phyloP scores from a whole-genome alignment of 148 eudicot species.

The Hydrangea macrophylla region DNA sequence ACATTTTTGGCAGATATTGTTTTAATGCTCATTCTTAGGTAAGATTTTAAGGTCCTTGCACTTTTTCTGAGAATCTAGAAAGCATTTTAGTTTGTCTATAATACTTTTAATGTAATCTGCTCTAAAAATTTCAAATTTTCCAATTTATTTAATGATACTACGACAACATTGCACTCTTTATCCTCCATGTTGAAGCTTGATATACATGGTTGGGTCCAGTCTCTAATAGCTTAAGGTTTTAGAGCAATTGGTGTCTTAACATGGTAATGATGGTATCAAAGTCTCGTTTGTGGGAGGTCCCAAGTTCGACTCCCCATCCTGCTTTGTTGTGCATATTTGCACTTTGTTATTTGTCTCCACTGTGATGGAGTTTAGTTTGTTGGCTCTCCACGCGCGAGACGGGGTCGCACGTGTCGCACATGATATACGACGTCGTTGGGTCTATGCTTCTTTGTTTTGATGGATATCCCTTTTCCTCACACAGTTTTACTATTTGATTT shows the following conservation, averaged over 20 bases:
- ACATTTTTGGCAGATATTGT: neutral
- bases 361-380: no score
- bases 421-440: no score
- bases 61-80: neutral
- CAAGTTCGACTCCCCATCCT: no score
- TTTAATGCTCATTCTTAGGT: neutral
- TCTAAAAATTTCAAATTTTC: neutral
- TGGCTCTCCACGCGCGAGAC: no score
- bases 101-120: neutral
- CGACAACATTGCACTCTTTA: neutral
- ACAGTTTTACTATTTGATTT: neutral
- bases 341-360: no score
- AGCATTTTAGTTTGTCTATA: neutral
- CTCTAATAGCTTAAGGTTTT: no score
- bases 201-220: no score
- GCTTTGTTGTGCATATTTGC: no score
- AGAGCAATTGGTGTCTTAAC: no score
- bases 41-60: neutral
- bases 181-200: neutral
- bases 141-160: neutral
- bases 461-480: neutral
- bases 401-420: no score
- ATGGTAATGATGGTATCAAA: no score
- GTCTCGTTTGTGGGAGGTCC: no score
- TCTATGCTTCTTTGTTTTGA: neutral